A percentile compares a stretch with the other conserved stretches of the same genome.
Conservation (phyloP, 176 grass and related monocot genomes). For the Zea luxurians region DNA sequence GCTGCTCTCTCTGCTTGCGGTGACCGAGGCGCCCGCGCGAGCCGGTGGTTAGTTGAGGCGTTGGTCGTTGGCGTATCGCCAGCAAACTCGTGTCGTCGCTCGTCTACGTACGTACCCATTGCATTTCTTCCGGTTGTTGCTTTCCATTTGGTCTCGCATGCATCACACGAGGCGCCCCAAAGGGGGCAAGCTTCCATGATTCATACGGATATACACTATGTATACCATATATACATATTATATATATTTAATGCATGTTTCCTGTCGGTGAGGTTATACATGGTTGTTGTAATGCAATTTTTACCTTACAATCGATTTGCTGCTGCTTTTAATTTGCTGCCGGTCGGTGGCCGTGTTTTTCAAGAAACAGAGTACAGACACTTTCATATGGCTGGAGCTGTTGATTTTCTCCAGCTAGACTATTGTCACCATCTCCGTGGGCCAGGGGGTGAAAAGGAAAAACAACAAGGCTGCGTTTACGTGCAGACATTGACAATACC, state of each 20-base stretch:
- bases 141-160: slow-evolving; percentile 23
- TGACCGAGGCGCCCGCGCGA: background rate
- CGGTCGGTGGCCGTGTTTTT: background rate
- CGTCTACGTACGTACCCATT: background rate
- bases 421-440: background rate
- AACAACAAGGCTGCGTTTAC: background rate
- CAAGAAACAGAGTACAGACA: background rate
- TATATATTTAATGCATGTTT: background rate
- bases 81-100: slow-evolving; percentile 22
- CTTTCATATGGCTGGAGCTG: background rate
- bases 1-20: background rate
- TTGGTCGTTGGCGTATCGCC: slow-evolving; percentile 52
- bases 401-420: background rate
- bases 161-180: slow-evolving; percentile 32
- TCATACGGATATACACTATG: background rate
- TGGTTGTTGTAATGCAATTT: background rate
- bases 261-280: slow-evolving; percentile 23
- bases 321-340: background rate
- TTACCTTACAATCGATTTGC: background rate
- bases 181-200: slow-evolving; percentile 40
- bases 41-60: slow-evolving; percentile 56
- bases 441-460: background rate
- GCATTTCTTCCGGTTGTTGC: background rate
- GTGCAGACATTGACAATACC: background rate
- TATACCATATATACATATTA: no score